Percentiles rank a stretch among this genome's conserved stretches.
These are phyloP conservation scores for Fagopyrum tataricum DNA, from an alignment of 148 eudicot species.

Conservation along the genomic window DNA sequence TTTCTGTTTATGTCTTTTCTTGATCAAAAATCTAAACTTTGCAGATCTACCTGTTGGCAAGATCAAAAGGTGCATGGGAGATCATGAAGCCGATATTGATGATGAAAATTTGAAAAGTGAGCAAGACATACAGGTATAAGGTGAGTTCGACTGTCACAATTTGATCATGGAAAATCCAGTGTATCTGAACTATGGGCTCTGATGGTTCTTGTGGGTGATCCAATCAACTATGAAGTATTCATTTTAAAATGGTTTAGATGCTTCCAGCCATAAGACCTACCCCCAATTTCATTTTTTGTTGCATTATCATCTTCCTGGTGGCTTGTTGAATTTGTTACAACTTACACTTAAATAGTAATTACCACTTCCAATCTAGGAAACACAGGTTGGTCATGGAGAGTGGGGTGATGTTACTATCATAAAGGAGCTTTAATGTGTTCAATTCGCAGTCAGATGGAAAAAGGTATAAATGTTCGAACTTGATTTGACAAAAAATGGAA, in stretches of 20 bases:
- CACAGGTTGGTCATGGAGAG: constrained; percentile 78
- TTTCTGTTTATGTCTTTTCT: not conserved
- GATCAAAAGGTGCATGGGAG: constrained; percentile 72
- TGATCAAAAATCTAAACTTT: not conserved
- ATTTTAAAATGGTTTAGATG: not conserved
- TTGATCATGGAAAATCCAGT: not conserved
- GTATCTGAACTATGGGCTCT: not conserved
- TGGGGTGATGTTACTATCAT: constrained; percentile 84
- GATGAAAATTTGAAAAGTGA: constrained; percentile 74
- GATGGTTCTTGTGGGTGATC: not conserved
- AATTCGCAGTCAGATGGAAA: not conserved
- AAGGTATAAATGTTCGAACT: not conserved
- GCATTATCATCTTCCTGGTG: not conserved
- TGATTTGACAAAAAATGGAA: not conserved
- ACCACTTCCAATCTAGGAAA: constrained; percentile 5
- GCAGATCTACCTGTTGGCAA: constrained; percentile 66
- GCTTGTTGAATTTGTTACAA: not conserved
- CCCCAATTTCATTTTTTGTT: not conserved
- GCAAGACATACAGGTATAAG: constrained; percentile 73
- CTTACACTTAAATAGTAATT: not conserved
- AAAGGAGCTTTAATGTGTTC: not conserved
- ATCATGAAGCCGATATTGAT: constrained; percentile 68
- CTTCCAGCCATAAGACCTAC: not conserved
- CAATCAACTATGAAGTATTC: not conserved
- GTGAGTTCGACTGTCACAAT: not conserved